Base-by-base conservation (phyloP, 2,329 filamentous ascomycete genomes). In the Colletotrichum chrysophilum region DNA sequence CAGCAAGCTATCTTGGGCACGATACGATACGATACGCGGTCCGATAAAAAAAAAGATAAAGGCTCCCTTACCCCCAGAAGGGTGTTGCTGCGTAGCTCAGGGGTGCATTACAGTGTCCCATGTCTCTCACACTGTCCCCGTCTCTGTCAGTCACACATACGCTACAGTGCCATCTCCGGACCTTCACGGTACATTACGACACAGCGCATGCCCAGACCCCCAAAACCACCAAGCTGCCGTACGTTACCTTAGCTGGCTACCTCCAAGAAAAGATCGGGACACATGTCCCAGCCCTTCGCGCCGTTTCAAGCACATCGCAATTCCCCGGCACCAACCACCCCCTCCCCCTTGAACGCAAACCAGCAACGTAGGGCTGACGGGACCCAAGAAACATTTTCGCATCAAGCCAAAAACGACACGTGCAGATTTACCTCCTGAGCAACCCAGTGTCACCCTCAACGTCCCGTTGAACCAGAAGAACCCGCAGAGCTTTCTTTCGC, bases 1-100 rank as follows among this genome's bases (percentile, higher is more conserved):
- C n/a, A 18, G 48, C 26, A n/a, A 61, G 55, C 55, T 34, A 48
- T 48, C 38, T 48, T 43, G 18, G 38, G 38, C 36, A 16, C n/a
- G 62, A 32, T 52, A 16, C n/a, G 62, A 32, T 66, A 58, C 58
- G 70, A 73, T 74, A 65, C 70, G 74, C 74, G 58, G 66, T 69
- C 64, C 70, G 70, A 74, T 43, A 69, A 69, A 26, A 60, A 72
- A 72, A 66, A 64, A 65, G 18, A 43, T 21, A 24, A 52, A 62
- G 32, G 48, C 21, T 7, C 32, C 18, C 48, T 21, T 13, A 14
- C 36, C 18, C 38, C 38, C 38, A 43, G 38, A 43, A 1, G 10
- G 43, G n/a, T 52, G n/a, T 52, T 13, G 43, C 32, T 12, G 21
- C 7, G 6, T 26, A 68, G 70, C 56, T 43, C 32, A 48, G 16